Evolutionary conservation across 345 rosid species (phyloP).

Genomic region (Rhodamnia rubescens): DNA sequence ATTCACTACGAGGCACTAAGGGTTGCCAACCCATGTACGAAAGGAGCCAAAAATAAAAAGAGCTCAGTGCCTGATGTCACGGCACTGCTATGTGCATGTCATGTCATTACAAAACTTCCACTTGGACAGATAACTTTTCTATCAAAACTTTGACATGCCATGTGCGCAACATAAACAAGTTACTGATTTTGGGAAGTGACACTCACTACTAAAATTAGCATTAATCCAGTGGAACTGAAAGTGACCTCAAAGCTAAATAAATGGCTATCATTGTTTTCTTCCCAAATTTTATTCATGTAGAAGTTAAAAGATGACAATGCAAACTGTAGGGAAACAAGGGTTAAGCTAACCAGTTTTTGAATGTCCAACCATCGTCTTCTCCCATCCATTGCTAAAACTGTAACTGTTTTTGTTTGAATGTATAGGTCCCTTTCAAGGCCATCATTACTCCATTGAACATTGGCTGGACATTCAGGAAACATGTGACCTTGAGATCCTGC

Average conservation of each 20-base stretch:
- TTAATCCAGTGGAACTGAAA: neutral
- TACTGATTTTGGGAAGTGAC: neutral
- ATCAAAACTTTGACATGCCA: neutral
- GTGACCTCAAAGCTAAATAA: neutral
- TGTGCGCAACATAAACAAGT: neutral
- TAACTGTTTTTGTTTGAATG: constrained; percentile 68
- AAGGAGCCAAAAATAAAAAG: neutral
- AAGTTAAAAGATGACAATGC: neutral
- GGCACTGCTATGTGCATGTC: neutral
- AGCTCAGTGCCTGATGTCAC: neutral
- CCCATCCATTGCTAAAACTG: constrained; percentile 99
- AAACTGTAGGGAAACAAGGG: neutral
- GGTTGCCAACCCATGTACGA: neutral
- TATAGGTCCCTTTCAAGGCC: constrained; percentile 89
- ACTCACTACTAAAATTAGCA: neutral
- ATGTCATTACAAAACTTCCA: neutral
- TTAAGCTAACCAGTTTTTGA: constrained; percentile 55
- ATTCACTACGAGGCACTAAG: neutral
- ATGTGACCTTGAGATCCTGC: constrained; percentile 44
- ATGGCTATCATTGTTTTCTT: neutral
- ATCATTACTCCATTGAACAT: constrained; percentile 68
- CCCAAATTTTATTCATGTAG: neutral
- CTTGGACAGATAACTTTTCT: neutral
- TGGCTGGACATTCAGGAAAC: constrained; percentile 44
- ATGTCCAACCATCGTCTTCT: constrained; percentile 97